phyloP scores from a whole-genome alignment of 1,284 basidiomycete species.

The Anthracocystis setariae region DNA sequence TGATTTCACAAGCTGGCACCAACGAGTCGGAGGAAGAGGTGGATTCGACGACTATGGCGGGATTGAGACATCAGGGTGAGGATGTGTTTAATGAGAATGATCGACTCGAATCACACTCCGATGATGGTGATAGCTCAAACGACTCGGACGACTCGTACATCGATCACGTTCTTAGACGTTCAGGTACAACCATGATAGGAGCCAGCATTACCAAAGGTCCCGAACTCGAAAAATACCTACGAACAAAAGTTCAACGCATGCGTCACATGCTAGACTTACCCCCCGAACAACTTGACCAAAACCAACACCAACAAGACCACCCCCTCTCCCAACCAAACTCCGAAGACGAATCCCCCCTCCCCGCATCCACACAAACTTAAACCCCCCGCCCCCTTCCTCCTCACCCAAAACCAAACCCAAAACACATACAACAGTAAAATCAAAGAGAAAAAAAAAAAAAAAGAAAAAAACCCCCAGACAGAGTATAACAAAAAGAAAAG shows the following conservation, averaged over 20 bases:
- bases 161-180: slow-evolving; percentile 70
- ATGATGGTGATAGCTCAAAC: slow-evolving; percentile 23
- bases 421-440: no score
- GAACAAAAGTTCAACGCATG: slow-evolving; percentile 96
- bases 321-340: slow-evolving; percentile 35
- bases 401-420: background rate
- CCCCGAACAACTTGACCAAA: background rate
- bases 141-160: slow-evolving; percentile 58
- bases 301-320: background rate
- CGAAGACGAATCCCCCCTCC: slow-evolving; percentile 11
- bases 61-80: slow-evolving; percentile 26
- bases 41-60: slow-evolving; percentile 23
- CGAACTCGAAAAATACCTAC: slow-evolving; percentile 92
- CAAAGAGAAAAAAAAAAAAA: no score
- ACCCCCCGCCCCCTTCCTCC: background rate
- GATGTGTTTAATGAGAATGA: slow-evolving; percentile 22
- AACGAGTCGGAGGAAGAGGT: slow-evolving; percentile 13
- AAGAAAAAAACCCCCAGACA: no score
- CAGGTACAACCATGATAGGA: slow-evolving; percentile 85
- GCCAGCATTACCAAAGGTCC: slow-evolving; percentile 81
- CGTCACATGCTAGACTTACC: slow-evolving; percentile 86
- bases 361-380: background rate
- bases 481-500: no score
- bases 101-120: slow-evolving; percentile 16
- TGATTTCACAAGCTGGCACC: slow-evolving; percentile 41